These are phyloP conservation scores for Torulaspora gathmanii DNA, from an alignment of 805 yeast genomes.

Conservation along the genomic window DNA sequence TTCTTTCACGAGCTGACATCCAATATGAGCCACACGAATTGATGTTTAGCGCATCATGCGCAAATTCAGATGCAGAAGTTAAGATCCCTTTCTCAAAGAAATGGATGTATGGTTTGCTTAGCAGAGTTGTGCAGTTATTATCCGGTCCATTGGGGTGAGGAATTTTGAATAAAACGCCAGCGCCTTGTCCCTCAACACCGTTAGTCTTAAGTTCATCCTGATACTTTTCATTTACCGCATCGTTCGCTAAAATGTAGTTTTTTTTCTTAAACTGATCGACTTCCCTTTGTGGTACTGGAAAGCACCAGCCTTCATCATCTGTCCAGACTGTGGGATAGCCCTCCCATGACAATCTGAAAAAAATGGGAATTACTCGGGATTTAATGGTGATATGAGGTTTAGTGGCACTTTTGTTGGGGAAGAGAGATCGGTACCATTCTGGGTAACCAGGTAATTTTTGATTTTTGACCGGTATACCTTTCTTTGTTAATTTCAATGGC, in stretches of 20 bases:
- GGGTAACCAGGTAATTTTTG: constrained; percentile 90
- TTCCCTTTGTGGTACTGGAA: constrained; percentile 46
- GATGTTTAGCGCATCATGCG: constrained; percentile 71
- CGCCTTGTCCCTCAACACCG: constrained; percentile 2
- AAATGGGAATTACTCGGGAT: constrained; percentile 68
- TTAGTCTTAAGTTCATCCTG: constrained; percentile 14
- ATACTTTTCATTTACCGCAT: constrained; percentile 16
- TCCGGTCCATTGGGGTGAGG: constrained; percentile 86
- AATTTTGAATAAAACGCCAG: constrained; percentile 51
- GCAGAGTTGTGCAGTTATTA: constrained; percentile 65
- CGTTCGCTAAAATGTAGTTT: constrained; percentile 35
- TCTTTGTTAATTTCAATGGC: constrained; percentile 57
- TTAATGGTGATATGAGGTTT: constrained; percentile 61
- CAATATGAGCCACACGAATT: constrained; percentile 85
- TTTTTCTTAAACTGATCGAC: constrained; percentile 32
- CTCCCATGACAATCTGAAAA: constrained; percentile 81
- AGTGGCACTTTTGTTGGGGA: constrained; percentile 35
- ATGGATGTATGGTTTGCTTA: constrained; percentile 69
- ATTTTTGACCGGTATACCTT: constrained; percentile 61
- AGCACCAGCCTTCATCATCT: constrained; percentile 82
- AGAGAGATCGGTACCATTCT: constrained; percentile 76
- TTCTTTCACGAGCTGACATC: constrained; percentile 85
- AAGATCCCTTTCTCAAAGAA: constrained; percentile 70
- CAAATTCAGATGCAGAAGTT: constrained; percentile 65
- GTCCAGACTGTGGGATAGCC: constrained; percentile 79